These are phyloP conservation scores for Ambrosiella beaveri DNA, from an alignment of 2,329 filamentous ascomycete species.

Conservation along the genomic window DNA sequence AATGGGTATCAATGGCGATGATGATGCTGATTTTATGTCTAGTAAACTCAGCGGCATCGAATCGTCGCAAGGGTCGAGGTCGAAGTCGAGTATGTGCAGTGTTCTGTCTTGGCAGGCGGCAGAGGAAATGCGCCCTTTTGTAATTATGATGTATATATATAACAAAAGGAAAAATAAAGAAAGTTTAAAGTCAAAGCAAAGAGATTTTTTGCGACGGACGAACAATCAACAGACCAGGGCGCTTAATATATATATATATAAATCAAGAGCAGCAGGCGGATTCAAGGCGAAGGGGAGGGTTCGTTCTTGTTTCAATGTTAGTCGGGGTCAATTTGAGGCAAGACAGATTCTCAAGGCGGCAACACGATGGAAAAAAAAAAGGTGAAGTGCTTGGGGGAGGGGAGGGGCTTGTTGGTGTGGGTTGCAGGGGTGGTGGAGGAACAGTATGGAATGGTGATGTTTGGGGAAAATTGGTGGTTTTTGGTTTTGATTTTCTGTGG, in stretches of 20 bases:
- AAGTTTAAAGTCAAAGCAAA: too few species aligned
- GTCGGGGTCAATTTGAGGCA: background rate
- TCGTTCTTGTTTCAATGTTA: background rate
- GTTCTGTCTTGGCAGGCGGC: too few species aligned
- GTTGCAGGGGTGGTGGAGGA: background rate
- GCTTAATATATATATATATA: background rate
- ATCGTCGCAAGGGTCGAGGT: background rate
- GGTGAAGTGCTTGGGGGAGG: background rate
- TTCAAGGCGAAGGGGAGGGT: background rate
- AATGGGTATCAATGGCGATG: too few species aligned
- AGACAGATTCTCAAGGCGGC: background rate
- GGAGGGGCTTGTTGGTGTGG: background rate
- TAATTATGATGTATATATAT: too few species aligned
- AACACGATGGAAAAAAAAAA: background rate
- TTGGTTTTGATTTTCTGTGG: background rate
- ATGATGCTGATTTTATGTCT: background rate
- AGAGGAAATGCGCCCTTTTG: too few species aligned
- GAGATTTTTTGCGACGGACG: too few species aligned
- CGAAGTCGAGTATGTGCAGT: too few species aligned
- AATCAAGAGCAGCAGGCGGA: background rate
- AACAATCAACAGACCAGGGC: too few species aligned
- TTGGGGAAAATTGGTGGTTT: background rate
- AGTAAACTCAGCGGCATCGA: background rate
- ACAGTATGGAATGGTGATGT: background rate
- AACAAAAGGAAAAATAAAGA: too few species aligned